These are phyloP conservation scores for Penicillium chermesinum DNA, from an alignment of 495 filamentous ascomycete species.

Conservation along the genomic window DNA sequence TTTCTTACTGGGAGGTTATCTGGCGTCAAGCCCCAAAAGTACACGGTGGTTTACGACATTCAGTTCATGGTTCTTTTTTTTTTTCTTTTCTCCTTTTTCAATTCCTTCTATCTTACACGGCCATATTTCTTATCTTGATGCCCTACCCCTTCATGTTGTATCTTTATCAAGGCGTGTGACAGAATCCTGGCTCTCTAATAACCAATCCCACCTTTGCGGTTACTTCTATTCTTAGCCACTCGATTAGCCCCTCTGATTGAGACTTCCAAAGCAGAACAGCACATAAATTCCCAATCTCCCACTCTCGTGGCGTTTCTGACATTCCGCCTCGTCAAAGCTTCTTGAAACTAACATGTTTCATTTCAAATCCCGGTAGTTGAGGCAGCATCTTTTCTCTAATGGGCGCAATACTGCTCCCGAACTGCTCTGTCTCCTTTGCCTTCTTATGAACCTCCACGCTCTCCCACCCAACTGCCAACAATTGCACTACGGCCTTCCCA, in stretches of 20 bases:
- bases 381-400: slow-evolving; percentile 33
- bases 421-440: slow-evolving; percentile 42
- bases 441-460: slow-evolving; percentile 47
- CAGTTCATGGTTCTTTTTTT: slow-evolving; percentile 14
- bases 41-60: slow-evolving; percentile 33
- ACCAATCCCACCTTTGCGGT: slow-evolving; percentile 18
- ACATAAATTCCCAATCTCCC: not conserved
- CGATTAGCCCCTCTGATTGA: slow-evolving; percentile 11
- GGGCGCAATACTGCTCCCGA: slow-evolving; percentile 34
- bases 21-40: slow-evolving; percentile 24
- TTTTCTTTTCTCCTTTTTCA: slow-evolving; percentile 3
- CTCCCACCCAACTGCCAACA: slow-evolving; percentile 50
- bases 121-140: slow-evolving; percentile 18
- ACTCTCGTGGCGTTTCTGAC: not conserved
- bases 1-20: slow-evolving; percentile 10
- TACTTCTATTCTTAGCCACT: slow-evolving; percentile 4
- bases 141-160: slow-evolving; percentile 36
- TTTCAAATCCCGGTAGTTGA: slow-evolving; percentile 32
- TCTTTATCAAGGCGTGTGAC: slow-evolving; percentile 37
- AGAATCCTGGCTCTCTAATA: slow-evolving; percentile 22
- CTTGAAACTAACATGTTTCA: slow-evolving; percentile 41
- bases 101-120: slow-evolving; percentile 13
- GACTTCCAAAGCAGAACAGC: not conserved
- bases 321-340: slow-evolving; percentile 17
- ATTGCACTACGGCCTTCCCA: slow-evolving; percentile 33